Conservation (phyloP, 139 green algal genomes). For the Volvox reticuliferus region DNA sequence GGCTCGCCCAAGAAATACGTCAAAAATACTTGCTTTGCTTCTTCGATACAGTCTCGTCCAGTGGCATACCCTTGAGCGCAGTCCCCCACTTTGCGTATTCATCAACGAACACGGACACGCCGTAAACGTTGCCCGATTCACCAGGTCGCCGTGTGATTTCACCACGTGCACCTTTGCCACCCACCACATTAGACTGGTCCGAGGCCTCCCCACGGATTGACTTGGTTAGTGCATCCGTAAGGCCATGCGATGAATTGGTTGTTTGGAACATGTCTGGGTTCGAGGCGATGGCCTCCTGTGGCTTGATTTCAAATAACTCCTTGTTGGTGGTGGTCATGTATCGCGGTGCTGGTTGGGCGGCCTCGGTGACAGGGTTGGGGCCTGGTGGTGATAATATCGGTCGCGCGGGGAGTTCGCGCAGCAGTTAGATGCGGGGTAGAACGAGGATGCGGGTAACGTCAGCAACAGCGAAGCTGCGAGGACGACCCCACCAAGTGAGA, state of each 20-base stretch:
- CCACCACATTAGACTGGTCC: neutral
- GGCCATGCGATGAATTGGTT: neutral
- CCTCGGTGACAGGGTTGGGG: conserved; percentile 33
- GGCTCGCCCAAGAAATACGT: neutral
- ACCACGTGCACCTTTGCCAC: conserved; percentile 35
- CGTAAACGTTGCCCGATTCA: conserved; percentile 52
- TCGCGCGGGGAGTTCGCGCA: no score
- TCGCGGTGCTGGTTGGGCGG: neutral
- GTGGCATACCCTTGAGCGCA: conserved; percentile 45
- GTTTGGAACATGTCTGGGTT: conserved; percentile 1
- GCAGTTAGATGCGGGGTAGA: no score
- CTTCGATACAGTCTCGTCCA: conserved; percentile 26
- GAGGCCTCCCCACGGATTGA: conserved; percentile 5
- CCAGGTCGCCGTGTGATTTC: conserved; percentile 54
- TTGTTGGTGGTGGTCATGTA: conserved; percentile 45
- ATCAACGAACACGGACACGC: conserved; percentile 53
- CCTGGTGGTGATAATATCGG: neutral
- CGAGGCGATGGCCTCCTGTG: neutral
- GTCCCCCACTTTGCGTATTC: conserved; percentile 56
- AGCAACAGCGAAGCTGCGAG: no score
- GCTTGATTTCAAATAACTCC: conserved; percentile 14
- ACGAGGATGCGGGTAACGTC: no score
- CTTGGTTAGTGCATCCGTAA: conserved; percentile 9
- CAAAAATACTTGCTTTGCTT: conserved; percentile 51
- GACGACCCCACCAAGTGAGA: no score